A percentile compares a stretch with the other conserved stretches of the same genome.
phyloP scores from a whole-genome alignment of 2,329 filamentous ascomycete genomes.

The Ophiocordyceps robertsii region DNA sequence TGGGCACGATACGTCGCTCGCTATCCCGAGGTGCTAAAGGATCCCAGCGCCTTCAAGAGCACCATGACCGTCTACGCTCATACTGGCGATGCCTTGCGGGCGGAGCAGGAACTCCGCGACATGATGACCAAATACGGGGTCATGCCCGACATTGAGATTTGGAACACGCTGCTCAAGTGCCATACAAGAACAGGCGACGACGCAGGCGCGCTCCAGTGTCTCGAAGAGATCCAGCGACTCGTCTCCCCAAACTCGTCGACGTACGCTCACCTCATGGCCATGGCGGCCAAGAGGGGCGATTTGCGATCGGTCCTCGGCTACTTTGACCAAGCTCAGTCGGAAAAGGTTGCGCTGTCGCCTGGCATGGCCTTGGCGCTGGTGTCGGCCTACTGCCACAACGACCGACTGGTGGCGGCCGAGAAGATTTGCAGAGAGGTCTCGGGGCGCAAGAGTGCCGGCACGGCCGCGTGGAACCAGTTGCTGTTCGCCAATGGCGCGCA shows the following conservation, averaged over 20 bases:
- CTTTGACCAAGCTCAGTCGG: conserved; percentile 46
- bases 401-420: conserved; percentile 21
- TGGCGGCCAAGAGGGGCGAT: conserved; percentile 61
- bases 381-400: conserved; percentile 44
- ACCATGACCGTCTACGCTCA: conserved; percentile 61
- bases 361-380: conserved; percentile 53
- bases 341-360: conserved; percentile 33
- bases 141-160: conserved; percentile 45
- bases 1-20: conserved; percentile 28
- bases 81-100: conserved; percentile 47
- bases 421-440: conserved; percentile 35
- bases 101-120: conserved; percentile 47
- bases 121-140: conserved; percentile 42
- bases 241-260: conserved; percentile 47
- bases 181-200: conserved; percentile 54
- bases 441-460: conserved; percentile 33
- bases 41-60: conserved; percentile 32
- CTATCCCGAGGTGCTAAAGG: conserved; percentile 19
- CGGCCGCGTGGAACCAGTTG: conserved; percentile 66
- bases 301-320: conserved; percentile 53
- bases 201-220: conserved; percentile 48
- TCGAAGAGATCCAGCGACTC: conserved; percentile 41
- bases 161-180: conserved; percentile 67
- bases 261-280: conserved; percentile 60
- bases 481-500: conserved; percentile 55